These are phyloP conservation scores for Aspergillus latus DNA, from an alignment of 2,329 filamentous ascomycete genomes.

Conservation along the genomic window DNA sequence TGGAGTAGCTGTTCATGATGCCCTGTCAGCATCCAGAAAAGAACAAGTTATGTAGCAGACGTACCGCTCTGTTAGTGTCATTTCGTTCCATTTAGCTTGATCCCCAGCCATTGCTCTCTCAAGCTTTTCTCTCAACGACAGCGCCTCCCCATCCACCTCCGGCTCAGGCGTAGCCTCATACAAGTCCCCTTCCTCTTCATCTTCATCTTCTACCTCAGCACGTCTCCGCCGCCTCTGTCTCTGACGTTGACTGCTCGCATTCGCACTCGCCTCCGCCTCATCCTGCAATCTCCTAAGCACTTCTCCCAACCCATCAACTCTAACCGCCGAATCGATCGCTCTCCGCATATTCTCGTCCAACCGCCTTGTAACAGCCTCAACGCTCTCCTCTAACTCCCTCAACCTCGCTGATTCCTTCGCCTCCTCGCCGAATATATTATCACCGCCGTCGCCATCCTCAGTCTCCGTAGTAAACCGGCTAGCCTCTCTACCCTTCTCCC, in stretches of 20 bases:
- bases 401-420: slow-evolving; percentile 42
- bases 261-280: slow-evolving; percentile 36
- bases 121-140: slow-evolving; percentile 38
- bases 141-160: slow-evolving; percentile 22
- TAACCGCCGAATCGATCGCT: slow-evolving; percentile 57
- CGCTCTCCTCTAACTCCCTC: slow-evolving; percentile 45
- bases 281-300: slow-evolving; percentile 45
- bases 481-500: slow-evolving; percentile 9
- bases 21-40: not conserved
- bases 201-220: slow-evolving; percentile 19
- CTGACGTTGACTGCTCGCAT: slow-evolving; percentile 21
- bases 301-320: slow-evolving; percentile 46
- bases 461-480: slow-evolving; percentile 22
- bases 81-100: slow-evolving; percentile 34
- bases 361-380: slow-evolving; percentile 52
- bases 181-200: slow-evolving; percentile 34
- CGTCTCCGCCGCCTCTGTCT: slow-evolving; percentile 31
- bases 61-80: slow-evolving; percentile 46
- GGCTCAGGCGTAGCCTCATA: slow-evolving; percentile 44
- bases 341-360: slow-evolving; percentile 60
- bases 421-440: slow-evolving; percentile 28
- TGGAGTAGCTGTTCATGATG: slow-evolving; percentile 49
- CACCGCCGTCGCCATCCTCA: slow-evolving; percentile 15
- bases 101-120: slow-evolving; percentile 37
- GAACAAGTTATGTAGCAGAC: slow-evolving; percentile 24